Evolutionary conservation across 495 filamentous ascomycete genomes (phyloP), one percentile per base, ranked within the genome.

Genomic region (Podospora didyma): DNA sequence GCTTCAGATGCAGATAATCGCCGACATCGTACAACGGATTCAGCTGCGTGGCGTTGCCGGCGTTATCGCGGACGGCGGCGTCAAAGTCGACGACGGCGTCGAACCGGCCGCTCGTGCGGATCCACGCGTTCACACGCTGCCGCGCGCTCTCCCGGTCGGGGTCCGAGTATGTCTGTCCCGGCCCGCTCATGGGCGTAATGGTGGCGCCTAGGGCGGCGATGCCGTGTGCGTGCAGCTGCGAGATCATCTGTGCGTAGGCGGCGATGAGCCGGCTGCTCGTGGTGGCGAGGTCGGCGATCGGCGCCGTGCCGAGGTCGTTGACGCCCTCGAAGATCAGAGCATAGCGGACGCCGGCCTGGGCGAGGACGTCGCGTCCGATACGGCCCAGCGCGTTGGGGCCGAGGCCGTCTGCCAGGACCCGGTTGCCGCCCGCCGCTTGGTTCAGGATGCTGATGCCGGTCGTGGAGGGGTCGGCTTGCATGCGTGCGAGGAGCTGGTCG

Each of bases 391-490:
- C 77, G 53, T 76, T 81, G 14, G 84, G 84, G 7, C 86, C 86
- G 0, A 82, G 69, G 7, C 82, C 78, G 62, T 87, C 82, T 28
- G 62, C 57, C 0, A 89, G 72, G 14, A 88, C 66, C 19, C 84
- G 71, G 71, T 89, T 88, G 22, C 86, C 85, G 37, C 86, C 86
- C 0, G 83, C 85, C n/a, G 84, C 85, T 72, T 84, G 78, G 71
- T 88, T 89, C 37, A 79, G 62, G 17, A 88, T 63, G 1, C 77
- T 63, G 50, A 87, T 75, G 5, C 58, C 17, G 6, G 46, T 37
- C 11, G 70, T 70, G 1, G 57, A 17, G 1, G 62, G 56, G 57
- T 68, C 34, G 1, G 58, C 37, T 46, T 76, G 78, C 57, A 86
- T 66, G 3, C 72, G 73, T 7, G 65, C 60, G 44, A 85, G 71